Percentiles rank a stretch among this genome's conserved stretches.
Evolutionary conservation across 345 rosid genomes (phyloP).

Genomic region (Dipteronia dyeriana): DNA sequence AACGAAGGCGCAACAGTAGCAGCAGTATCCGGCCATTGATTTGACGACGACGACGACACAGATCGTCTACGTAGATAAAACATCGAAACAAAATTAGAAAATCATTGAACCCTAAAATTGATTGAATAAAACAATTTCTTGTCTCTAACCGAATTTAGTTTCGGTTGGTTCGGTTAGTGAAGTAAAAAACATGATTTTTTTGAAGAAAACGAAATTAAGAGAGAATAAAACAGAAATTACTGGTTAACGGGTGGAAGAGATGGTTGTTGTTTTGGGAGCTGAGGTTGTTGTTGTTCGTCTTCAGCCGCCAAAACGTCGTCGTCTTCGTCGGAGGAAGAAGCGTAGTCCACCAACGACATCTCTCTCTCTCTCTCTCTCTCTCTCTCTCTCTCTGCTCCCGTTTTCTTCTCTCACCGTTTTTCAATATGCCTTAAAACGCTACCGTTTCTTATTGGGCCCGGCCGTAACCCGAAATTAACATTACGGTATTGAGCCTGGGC

Average conservation of each 20-base stretch:
- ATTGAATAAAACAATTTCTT: background rate
- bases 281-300: constrained; percentile 13
- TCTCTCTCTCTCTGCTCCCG: background rate
- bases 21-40: constrained; percentile 23
- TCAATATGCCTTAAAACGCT: background rate
- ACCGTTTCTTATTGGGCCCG: background rate
- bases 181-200: background rate
- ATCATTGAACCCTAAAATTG: constrained; percentile 11
- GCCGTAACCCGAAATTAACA: too few relatives aligned
- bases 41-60: constrained; percentile 16
- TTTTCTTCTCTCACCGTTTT: background rate
- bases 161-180: background rate
- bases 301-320: constrained; percentile 42
- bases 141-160: background rate
- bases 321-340: constrained; percentile 69
- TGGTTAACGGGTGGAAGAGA: constrained; percentile 23
- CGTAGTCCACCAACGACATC: constrained; percentile 73
- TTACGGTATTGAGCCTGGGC: too few relatives aligned
- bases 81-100: background rate
- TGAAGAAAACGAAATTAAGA: background rate
- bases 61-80: constrained; percentile 33
- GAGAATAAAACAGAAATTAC: constrained; percentile 27
- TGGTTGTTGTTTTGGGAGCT: constrained; percentile 23
- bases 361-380: constrained; percentile 8
- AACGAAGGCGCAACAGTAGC: constrained; percentile 3